Evolutionary conservation across 2,329 filamentous ascomycete genomes (phyloP).

Genomic region (Penicillium griseofulvum): DNA sequence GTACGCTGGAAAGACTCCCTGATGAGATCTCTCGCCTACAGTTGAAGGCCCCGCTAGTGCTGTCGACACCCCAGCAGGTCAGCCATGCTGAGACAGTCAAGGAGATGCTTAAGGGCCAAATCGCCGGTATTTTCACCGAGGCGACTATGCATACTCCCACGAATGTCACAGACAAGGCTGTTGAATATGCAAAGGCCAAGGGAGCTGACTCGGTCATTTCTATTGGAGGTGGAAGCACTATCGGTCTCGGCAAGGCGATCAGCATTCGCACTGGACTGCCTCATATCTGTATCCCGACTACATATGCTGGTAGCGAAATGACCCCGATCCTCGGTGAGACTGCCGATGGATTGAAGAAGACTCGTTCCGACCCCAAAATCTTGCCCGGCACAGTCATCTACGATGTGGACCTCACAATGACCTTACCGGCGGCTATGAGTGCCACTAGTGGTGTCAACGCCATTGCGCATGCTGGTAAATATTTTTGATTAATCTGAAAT

Average conservation of each 20-base stretch:
- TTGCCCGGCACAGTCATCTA: constrained; percentile 62
- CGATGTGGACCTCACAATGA: constrained; percentile 63
- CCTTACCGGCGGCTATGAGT: constrained; percentile 53
- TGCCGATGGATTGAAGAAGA: constrained; percentile 57
- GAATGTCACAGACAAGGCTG: constrained; percentile 56
- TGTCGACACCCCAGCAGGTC: constrained; percentile 56
- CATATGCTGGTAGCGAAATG: constrained; percentile 63
- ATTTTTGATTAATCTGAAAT: neutral
- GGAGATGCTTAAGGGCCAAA: constrained; percentile 45
- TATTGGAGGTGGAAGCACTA: constrained; percentile 62
- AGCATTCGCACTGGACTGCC: constrained; percentile 53
- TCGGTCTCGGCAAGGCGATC: constrained; percentile 61
- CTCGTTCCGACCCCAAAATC: constrained; percentile 57
- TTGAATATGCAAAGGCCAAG: constrained; percentile 47
- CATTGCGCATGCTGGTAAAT: constrained; percentile 59
- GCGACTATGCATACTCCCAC: constrained; percentile 64
- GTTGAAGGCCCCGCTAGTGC: constrained; percentile 52
- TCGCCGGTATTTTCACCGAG: constrained; percentile 54
- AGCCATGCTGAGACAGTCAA: constrained; percentile 48
- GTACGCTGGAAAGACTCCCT: constrained; percentile 51
- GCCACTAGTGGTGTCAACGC: constrained; percentile 63
- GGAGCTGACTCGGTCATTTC: constrained; percentile 57
- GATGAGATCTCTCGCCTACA: constrained; percentile 47
- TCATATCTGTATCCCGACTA: constrained; percentile 62
- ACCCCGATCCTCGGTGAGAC: constrained; percentile 65